Percentiles rank a stretch among this genome's conserved stretches.
Evolutionary conservation across 2,329 filamentous ascomycete species (phyloP).

Genomic region (Fusarium kyushuense): DNA sequence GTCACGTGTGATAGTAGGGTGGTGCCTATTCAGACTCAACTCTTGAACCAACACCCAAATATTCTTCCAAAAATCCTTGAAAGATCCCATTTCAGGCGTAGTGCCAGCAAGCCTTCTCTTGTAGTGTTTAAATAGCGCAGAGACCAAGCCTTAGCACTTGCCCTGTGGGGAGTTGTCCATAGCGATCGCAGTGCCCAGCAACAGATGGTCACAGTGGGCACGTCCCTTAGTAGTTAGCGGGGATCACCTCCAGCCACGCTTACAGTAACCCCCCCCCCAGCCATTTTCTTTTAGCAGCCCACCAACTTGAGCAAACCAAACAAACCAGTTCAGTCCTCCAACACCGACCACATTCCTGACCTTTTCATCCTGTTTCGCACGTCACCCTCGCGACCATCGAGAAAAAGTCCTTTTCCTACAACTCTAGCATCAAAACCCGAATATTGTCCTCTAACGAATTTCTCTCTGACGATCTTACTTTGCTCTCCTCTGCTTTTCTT

Average conservation of each 20-base stretch:
- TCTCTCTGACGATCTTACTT: slow-evolving; percentile 21
- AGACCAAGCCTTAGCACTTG: slow-evolving; percentile 29
- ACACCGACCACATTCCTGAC: slow-evolving; percentile 47
- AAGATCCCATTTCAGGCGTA: slow-evolving; percentile 27
- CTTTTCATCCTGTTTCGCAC: slow-evolving; percentile 47
- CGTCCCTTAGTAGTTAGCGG: slow-evolving; percentile 46
- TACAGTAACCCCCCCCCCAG: slow-evolving; percentile 46
- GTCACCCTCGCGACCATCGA: slow-evolving; percentile 42
- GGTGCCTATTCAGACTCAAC: background rate
- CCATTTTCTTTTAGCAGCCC: slow-evolving; percentile 41
- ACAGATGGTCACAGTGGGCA: slow-evolving; percentile 31
- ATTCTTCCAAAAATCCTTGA: slow-evolving; percentile 10
- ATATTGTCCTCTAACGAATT: slow-evolving; percentile 18
- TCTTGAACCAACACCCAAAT: slow-evolving; percentile 21
- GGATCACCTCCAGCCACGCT: slow-evolving; percentile 49
- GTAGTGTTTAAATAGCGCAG: slow-evolving; percentile 37
- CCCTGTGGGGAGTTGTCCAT: slow-evolving; percentile 16
- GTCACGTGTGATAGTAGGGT: slow-evolving; percentile 35
- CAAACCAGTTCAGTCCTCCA: slow-evolving; percentile 41
- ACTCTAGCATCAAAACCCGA: slow-evolving; percentile 29
- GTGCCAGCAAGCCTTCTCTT: slow-evolving; percentile 19
- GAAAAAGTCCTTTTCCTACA: slow-evolving; percentile 31
- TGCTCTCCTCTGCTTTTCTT: slow-evolving; percentile 7
- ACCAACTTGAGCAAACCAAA: slow-evolving; percentile 21
- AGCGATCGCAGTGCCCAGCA: slow-evolving; percentile 32